Evolutionary conservation across 768 basidiomycete species (phyloP).

Genomic region (Trametes elegans): DNA sequence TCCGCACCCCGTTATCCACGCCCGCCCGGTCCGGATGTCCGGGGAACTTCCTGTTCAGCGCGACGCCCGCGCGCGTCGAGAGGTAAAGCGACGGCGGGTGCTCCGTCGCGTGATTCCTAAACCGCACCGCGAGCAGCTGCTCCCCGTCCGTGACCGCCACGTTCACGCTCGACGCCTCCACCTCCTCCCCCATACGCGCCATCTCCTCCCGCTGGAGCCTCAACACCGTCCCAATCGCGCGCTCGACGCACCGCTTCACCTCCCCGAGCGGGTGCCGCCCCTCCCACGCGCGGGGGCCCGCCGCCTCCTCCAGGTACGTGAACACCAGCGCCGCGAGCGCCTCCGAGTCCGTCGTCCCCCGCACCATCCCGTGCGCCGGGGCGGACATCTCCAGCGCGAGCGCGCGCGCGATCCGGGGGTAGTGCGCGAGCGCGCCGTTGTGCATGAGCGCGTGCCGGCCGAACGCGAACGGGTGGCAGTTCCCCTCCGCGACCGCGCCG

Average conservation of each 20-base stretch:
- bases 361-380: slow-evolving; percentile 23
- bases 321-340: slow-evolving; percentile 33
- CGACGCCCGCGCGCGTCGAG: slow-evolving; percentile 32
- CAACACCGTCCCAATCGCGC: slow-evolving; percentile 28
- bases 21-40: slow-evolving; percentile 32
- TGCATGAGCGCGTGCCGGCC: slow-evolving; percentile 32
- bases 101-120: slow-evolving; percentile 29
- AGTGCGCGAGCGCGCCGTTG: slow-evolving; percentile 31
- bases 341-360: slow-evolving; percentile 33
- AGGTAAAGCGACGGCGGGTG: slow-evolving; percentile 35
- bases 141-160: slow-evolving; percentile 32
- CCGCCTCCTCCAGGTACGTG: slow-evolving; percentile 26
- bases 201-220: slow-evolving; percentile 24
- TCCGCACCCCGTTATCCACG: slow-evolving; percentile 12
- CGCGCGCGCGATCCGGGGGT: slow-evolving; percentile 18
- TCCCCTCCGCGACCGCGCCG: slow-evolving; percentile 25
- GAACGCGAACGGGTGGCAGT: slow-evolving; percentile 31
- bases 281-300: slow-evolving; percentile 24
- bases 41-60: slow-evolving; percentile 35
- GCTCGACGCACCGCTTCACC: slow-evolving; percentile 24
- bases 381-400: slow-evolving; percentile 16
- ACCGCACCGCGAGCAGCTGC: slow-evolving; percentile 33
- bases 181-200: slow-evolving; percentile 12
- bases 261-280: slow-evolving; percentile 25
- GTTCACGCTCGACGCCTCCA: slow-evolving; percentile 31